Conservation (phyloP, 1,284 basidiomycete genomes). For the Baeospora myosura region DNA sequence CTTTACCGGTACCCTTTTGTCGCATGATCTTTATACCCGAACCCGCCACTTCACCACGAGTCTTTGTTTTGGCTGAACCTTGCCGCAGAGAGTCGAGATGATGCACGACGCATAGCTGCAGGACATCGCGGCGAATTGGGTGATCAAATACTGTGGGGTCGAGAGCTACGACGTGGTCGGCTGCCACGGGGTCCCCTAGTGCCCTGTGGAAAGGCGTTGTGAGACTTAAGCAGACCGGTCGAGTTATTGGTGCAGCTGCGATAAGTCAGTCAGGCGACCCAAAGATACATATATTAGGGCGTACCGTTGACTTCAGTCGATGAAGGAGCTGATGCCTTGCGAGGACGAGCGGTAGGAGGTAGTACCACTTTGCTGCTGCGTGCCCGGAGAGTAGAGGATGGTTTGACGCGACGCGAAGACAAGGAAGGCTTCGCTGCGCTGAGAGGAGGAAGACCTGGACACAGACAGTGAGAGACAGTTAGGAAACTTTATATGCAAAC, state of each 20-base stretch:
- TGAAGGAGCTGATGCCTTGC: too few relatives aligned
- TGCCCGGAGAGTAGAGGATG: too few relatives aligned
- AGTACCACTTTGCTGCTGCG: too few relatives aligned
- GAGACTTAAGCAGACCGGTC: slow-evolving; percentile 53
- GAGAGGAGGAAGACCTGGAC: too few relatives aligned
- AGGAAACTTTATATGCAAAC: too few relatives aligned
- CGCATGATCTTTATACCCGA: slow-evolving; percentile 84
- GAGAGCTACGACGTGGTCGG: slow-evolving; percentile 60
- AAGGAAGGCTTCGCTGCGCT: too few relatives aligned
- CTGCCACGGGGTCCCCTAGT: slow-evolving; percentile 27
- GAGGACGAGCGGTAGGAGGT: too few relatives aligned
- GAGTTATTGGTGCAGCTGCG: slow-evolving; percentile 32
- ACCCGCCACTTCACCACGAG: slow-evolving; percentile 82
- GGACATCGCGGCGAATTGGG: slow-evolving; percentile 84
- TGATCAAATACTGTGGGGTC: slow-evolving; percentile 82
- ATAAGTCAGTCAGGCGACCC: not conserved
- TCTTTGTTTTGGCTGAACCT: slow-evolving; percentile 89
- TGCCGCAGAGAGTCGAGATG: slow-evolving; percentile 84
- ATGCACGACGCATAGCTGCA: slow-evolving; percentile 90
- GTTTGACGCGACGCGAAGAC: too few relatives aligned
- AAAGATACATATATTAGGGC: too few relatives aligned
- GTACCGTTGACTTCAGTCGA: too few relatives aligned
- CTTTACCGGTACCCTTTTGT: slow-evolving; percentile 89
- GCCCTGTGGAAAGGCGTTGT: slow-evolving; percentile 47
- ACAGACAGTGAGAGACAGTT: too few relatives aligned